A percentile compares a stretch with the other conserved stretches of the same genome.
These are phyloP conservation scores for Trichophaea hybrida DNA, from an alignment of 2,329 filamentous ascomycete species.

Conservation along the genomic window DNA sequence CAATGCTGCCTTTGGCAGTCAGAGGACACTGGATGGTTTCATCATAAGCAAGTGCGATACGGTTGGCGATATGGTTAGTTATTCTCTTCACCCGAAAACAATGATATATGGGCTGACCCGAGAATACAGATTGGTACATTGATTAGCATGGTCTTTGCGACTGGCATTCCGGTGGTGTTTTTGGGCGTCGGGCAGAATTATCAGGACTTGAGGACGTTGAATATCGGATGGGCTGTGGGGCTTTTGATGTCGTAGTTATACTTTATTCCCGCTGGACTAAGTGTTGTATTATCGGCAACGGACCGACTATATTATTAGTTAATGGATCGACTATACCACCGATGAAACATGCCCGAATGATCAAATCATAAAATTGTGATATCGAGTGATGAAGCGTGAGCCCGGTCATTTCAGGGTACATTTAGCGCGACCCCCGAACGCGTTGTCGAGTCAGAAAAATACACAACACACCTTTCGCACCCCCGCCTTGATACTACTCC, in stretches of 20 bases:
- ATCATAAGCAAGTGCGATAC: constrained; percentile 98
- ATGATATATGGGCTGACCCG: not conserved
- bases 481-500: too few relatives aligned
- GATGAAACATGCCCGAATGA: too few relatives aligned
- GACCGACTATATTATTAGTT: too few relatives aligned
- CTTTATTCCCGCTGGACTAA: too few relatives aligned
- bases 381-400: too few relatives aligned
- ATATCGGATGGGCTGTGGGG: constrained; percentile 27
- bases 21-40: constrained; percentile 76
- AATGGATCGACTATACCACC: too few relatives aligned
- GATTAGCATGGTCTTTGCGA: constrained; percentile 94
- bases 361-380: too few relatives aligned
- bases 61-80: constrained; percentile 84
- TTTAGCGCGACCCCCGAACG: too few relatives aligned
- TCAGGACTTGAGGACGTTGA: constrained; percentile 27
- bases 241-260: constrained; percentile 21
- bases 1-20: constrained; percentile 75
- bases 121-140: constrained; percentile 45
- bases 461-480: too few relatives aligned
- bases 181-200: constrained; percentile 42
- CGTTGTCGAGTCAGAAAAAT: too few relatives aligned
- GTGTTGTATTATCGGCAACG: too few relatives aligned
- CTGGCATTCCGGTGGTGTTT: constrained; percentile 89
- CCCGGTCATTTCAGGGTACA: too few relatives aligned
- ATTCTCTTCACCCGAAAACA: not conserved